Evolutionary conservation across 306 rosid genomes (phyloP), one percentile per base, ranked within the genome.

Genomic region (Vigna nakashimae): DNA sequence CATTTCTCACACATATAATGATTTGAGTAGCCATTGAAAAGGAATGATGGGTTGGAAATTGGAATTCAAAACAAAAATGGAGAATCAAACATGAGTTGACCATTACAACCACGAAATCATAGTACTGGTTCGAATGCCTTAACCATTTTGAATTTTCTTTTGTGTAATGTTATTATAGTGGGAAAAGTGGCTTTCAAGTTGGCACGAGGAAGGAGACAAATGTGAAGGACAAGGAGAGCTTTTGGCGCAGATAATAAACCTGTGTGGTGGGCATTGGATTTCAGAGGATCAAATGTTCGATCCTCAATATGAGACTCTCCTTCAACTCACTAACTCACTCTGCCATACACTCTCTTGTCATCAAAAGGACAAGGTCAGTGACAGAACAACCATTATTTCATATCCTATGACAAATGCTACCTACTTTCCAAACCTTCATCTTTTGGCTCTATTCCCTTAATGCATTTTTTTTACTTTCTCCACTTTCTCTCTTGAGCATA

Each of bases 181-280:
- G 99, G 79, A 80, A 75, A 87, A 90, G 66, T 96, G 97, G 98
- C 80, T 96, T 45, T 62, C 86, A 50, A 87, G 83, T 76, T 93
- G 99, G 97, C 71, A 84, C 71, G 81, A 69, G 5, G 90, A 82
- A 79, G 97, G 90, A 24, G 92, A 87, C 82, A 79, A 38, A 75
- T 73, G 86, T 48, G 71, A 80, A 78, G 96, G 79, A 74, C 83
- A 88, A 75, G 99, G 91, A 46, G 90, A 90, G 81, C 84, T 96
- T 40, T 76, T 93, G 71, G 96, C 84, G 63, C 77, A 85, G 53
- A 89, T 80, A 78, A 84, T 96, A 84, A 96, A 88, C 84, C 89
- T 85, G 7, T 88, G 82, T 71, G 82, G 86, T 2, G 90, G 92
- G 72, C 70, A 82, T 65, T 69, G 80, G 75, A 84, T 36, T 71